A percentile compares a stretch with the other conserved stretches of the same genome.
Conservation (phyloP, 768 basidiomycete species). For the Amanita subjunquillea region DNA sequence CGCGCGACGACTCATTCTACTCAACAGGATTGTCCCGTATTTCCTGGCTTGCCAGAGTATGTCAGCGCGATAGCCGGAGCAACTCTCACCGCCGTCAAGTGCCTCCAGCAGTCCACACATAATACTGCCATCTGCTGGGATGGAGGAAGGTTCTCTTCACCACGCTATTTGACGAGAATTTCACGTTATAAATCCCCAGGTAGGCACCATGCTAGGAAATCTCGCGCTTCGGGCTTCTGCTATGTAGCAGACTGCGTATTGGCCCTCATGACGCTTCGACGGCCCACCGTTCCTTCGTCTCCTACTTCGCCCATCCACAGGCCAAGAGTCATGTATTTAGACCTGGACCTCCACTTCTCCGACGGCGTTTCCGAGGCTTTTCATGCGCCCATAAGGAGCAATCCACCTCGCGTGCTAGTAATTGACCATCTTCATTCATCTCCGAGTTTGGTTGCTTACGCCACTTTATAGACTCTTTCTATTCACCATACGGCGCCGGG, state of each 20-base stretch:
- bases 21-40: constrained; percentile 73
- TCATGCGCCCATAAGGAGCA: constrained; percentile 25
- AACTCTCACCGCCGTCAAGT: constrained; percentile 60
- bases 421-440: constrained; percentile 3
- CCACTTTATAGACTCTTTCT: constrained; percentile 55
- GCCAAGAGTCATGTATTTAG: constrained; percentile 78
- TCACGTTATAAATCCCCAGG: neutral
- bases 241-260: constrained; percentile 89
- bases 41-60: constrained; percentile 59
- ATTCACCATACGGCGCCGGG: constrained; percentile 76
- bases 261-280: constrained; percentile 63
- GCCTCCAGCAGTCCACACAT: constrained; percentile 37
- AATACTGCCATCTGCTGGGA: constrained; percentile 83
- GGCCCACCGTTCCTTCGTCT: constrained; percentile 13
- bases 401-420: constrained; percentile 37
- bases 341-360: constrained; percentile 87
- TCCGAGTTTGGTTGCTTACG: neutral
- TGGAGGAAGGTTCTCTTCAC: constrained; percentile 55
- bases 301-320: constrained; percentile 17
- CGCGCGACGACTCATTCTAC: neutral
- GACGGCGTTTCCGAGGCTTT: constrained; percentile 84
- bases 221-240: constrained; percentile 81
- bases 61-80: constrained; percentile 67
- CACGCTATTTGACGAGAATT: neutral
- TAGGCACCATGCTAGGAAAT: constrained; percentile 79